Conservation (phyloP, 176 grass and related monocot species). For the Hyparrhenia diplandra region DNA sequence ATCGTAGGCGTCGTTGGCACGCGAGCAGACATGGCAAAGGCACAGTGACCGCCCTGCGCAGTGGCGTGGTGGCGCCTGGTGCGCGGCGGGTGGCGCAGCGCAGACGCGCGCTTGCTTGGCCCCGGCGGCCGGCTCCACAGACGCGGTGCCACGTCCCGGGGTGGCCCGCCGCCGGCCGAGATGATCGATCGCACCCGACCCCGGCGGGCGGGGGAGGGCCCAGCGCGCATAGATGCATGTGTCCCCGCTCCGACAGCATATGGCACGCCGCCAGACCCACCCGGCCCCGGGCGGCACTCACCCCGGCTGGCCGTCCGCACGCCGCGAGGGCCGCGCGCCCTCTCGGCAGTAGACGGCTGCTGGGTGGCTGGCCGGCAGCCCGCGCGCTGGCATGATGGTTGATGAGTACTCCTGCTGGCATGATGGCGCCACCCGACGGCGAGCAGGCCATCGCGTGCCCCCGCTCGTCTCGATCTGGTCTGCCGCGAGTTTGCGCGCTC, state of each 20-base stretch:
- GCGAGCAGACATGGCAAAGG: conserved; percentile 16
- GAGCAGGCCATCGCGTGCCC: conserved; percentile 27
- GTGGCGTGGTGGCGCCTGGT: neutral
- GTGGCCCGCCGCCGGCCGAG: neutral
- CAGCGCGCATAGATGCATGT: neutral
- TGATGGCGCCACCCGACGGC: conserved; percentile 32
- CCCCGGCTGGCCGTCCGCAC: neutral
- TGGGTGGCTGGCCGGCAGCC: neutral
- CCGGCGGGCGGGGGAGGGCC: neutral
- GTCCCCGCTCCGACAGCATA: conserved; percentile 29
- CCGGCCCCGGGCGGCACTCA: neutral
- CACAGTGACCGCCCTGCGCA: neutral
- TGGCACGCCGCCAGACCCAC: conserved; percentile 32
- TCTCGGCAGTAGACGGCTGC: neutral
- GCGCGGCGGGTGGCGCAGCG: too few relatives aligned
- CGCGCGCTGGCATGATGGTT: conserved; percentile 6
- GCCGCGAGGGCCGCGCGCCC: neutral
- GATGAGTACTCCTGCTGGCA: conserved; percentile 26
- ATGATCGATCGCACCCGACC: neutral
- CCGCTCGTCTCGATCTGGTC: neutral
- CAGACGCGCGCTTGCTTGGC: too few relatives aligned
- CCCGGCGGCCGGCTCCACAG: too few relatives aligned
- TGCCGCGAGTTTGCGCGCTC: neutral
- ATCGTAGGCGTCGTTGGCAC: conserved; percentile 18
- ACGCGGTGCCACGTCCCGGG: neutral